These are phyloP conservation scores for Heliamphora exappendiculata DNA, from an alignment of 148 eudicot species.

Conservation along the genomic window DNA sequence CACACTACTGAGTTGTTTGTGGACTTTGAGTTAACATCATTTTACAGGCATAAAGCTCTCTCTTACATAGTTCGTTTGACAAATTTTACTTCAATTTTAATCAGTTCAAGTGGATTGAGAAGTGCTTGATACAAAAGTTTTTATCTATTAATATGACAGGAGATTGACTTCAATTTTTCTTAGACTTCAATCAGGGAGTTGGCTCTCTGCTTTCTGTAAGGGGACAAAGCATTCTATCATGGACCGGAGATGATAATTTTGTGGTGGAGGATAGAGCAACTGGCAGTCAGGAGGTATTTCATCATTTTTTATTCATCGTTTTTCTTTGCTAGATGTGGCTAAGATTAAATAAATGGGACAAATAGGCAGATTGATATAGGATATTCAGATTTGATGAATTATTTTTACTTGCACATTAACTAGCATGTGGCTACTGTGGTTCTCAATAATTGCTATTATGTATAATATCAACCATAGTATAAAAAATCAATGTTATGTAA, in stretches of 20 bases:
- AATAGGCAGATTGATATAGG: neutral
- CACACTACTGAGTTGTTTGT: neutral
- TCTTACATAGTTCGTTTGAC: neutral
- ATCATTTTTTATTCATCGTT: slow-evolving; percentile 2
- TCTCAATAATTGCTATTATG: too few species aligned
- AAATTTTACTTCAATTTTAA: neutral
- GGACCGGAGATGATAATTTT: slow-evolving; percentile 35
- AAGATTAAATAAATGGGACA: neutral
- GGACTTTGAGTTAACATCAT: neutral
- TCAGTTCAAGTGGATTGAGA: neutral
- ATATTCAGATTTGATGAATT: neutral
- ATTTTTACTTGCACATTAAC: neutral
- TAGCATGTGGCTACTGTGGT: too few species aligned
- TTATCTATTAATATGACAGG: neutral
- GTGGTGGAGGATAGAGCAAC: slow-evolving; percentile 31
- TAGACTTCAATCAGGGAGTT: slow-evolving; percentile 37
- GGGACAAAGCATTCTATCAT: slow-evolving; percentile 37
- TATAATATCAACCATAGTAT: too few species aligned
- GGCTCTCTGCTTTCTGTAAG: slow-evolving; percentile 34
- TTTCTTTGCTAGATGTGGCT: neutral
- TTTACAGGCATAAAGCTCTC: neutral
- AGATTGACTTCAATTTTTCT: slow-evolving; percentile 15
- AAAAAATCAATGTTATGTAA: too few species aligned
- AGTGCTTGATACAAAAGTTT: neutral
- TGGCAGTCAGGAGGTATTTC: slow-evolving; percentile 26